These are phyloP conservation scores for Coemansia sp. DNA, from an alignment of 192 early-diverging fungal genomes.

Conservation along the genomic window DNA sequence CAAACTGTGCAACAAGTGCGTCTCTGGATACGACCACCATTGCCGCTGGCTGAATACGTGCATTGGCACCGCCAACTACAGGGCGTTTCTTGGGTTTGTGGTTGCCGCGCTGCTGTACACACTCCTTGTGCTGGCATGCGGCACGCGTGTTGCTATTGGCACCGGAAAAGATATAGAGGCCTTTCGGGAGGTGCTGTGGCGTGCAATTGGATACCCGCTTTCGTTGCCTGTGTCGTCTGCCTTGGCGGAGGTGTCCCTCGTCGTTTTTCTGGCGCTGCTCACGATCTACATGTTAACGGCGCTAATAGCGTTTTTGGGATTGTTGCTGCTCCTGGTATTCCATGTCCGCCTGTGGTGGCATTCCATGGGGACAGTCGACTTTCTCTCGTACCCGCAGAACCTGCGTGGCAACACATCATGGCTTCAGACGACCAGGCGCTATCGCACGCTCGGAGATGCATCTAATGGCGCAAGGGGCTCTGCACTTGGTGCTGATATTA, in stretches of 20 bases:
- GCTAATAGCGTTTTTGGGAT: slow-evolving; percentile 23
- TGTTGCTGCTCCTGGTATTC: slow-evolving; percentile 36
- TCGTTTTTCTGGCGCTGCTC: slow-evolving; percentile 25
- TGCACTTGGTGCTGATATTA: background rate
- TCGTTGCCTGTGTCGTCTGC: slow-evolving; percentile 3
- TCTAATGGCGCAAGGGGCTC: background rate
- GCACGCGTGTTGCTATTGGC: slow-evolving; percentile 14
- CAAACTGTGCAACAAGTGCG: slow-evolving; percentile 53
- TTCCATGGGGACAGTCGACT: slow-evolving; percentile 40
- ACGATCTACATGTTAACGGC: slow-evolving; percentile 26
- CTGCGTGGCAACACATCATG: slow-evolving; percentile 16
- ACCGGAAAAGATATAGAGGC: slow-evolving; percentile 11
- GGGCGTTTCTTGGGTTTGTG: slow-evolving; percentile 30
- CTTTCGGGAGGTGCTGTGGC: slow-evolving; percentile 22
- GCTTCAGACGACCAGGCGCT: slow-evolving; percentile 21
- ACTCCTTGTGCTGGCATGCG: slow-evolving; percentile 26
- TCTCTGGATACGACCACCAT: slow-evolving; percentile 54
- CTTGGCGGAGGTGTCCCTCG: background rate
- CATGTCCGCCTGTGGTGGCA: slow-evolving; percentile 39
- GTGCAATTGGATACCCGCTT: slow-evolving; percentile 16
- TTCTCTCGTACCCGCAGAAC: slow-evolving; percentile 19
- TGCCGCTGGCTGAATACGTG: slow-evolving; percentile 53
- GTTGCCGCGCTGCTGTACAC: slow-evolving; percentile 18
- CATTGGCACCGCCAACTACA: slow-evolving; percentile 43
- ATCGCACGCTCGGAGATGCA: slow-evolving; percentile 17